These are phyloP conservation scores for Nitzschia putrida DNA, from an alignment of 108 stramenopile species.

Conservation along the genomic window DNA sequence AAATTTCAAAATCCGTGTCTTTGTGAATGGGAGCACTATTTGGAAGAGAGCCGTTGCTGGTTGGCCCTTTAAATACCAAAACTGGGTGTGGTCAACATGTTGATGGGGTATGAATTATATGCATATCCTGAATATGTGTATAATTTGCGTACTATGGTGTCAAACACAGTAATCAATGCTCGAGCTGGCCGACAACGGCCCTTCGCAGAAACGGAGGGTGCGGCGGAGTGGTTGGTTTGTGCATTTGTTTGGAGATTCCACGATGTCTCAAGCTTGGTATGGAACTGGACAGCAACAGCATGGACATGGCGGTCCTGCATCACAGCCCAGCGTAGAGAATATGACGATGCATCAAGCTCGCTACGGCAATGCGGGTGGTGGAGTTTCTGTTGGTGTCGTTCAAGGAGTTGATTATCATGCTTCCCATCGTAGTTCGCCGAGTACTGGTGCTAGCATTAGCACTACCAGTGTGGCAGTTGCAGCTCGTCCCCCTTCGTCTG, in stretches of 20 bases:
- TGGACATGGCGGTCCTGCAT: background rate
- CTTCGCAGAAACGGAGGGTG: conserved; percentile 19
- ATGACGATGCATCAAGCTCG: conserved; percentile 1
- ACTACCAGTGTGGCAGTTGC: background rate
- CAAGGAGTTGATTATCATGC: background rate
- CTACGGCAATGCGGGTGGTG: conserved; percentile 1
- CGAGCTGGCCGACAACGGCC: conserved; percentile 14
- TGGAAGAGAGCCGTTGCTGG: conserved; percentile 4
- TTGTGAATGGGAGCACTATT: background rate
- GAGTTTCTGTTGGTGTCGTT: background rate
- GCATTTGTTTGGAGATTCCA: conserved; percentile 4
- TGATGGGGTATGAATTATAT: background rate
- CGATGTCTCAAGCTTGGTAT: conserved; percentile 30
- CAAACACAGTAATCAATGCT: conserved; percentile 19
- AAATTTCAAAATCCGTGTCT: conserved; percentile 4
- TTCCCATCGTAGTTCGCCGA: conserved; percentile 17
- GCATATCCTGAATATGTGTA: conserved; percentile 1
- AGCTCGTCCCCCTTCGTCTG: conserved; percentile 9
- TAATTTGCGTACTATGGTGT: conserved; percentile 12
- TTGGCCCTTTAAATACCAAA: conserved; percentile 13
- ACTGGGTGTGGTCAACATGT: background rate
- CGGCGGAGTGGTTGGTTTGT: conserved; percentile 10
- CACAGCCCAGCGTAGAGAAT: background rate
- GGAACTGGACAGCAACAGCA: too few species aligned
- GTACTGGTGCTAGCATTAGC: background rate